These are phyloP conservation scores for Lactifluus piperatus DNA, from an alignment of 768 basidiomycete species.

Conservation along the genomic window DNA sequence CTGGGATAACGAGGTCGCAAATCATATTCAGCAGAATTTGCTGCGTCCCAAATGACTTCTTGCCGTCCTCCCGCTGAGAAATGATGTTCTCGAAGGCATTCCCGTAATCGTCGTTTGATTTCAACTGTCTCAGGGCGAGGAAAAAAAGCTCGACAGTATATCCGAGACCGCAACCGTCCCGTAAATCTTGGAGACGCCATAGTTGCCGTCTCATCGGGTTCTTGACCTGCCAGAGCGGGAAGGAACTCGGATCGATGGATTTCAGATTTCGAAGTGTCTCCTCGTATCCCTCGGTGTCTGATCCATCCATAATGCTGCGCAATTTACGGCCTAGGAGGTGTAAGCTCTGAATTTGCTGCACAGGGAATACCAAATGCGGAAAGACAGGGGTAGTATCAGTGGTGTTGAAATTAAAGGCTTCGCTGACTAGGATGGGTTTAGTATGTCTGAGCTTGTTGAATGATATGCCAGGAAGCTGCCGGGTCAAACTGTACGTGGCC, in stretches of 20 bases:
- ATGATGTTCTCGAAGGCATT: background rate
- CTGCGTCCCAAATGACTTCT: background rate
- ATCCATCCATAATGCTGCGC: background rate
- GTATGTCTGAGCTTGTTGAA: background rate
- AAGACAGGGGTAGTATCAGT: no score
- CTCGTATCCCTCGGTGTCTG: background rate
- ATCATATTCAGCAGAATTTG: background rate
- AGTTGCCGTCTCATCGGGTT: background rate
- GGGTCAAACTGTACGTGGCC: background rate
- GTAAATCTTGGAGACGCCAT: slow-evolving; percentile 4
- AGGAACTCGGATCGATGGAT: background rate
- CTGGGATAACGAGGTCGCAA: background rate
- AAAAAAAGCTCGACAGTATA: slow-evolving; percentile 4
- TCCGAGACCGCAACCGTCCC: background rate
- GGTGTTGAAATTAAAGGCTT: no score
- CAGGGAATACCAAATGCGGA: background rate
- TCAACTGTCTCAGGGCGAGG: background rate
- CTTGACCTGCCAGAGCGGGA: background rate
- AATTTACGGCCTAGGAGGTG: background rate
- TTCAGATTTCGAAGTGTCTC: background rate
- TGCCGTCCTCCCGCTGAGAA: background rate
- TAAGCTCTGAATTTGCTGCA: background rate
- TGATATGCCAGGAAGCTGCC: slow-evolving; percentile 1
- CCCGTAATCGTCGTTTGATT: background rate
- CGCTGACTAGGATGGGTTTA: background rate